Evolutionary conservation across 306 rosid genomes (phyloP), one percentile per base, ranked within the genome.

Genomic region (Rosa persica): DNA sequence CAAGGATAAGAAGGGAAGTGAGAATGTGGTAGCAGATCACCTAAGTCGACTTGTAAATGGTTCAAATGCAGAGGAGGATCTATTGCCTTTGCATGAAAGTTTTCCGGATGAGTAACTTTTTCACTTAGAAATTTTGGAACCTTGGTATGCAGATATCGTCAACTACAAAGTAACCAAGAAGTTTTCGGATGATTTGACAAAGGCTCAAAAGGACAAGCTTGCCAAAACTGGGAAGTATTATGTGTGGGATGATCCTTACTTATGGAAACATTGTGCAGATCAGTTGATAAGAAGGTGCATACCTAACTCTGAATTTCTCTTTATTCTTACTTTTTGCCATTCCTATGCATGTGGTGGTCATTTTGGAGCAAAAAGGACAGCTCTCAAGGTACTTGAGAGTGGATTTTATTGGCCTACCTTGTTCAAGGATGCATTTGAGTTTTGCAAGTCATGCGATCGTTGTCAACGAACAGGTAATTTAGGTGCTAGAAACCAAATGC

Each of bases 61-160:
- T 65, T 4, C 30, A 17, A 19, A 19, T n/a, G 13, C 5, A 1
- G 4, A 4, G 5, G 9, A 36, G 5, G n/a, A 20, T 38, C 2
- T 8, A 6, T 22, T 44, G 34, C 34, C 34, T 30, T 30, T 30
- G 34, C 34, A 30, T 30, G 34, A 30, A 30, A 30, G 34, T 1
- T 69, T 69, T 42, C 74, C 16, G 0, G 3, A 20, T 42, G 54
- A 69, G 44, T 19, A 69, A 22, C 5, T 69, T 22, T 16, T 42
- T 3, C 19, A 2, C 2, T 10, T 69, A 2, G 17, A 20, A 2
- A 11, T 25, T 42, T 43, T 17, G 8, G 51, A 46, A 0, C 52
- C 73, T 11, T 39, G 73, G 34, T 69, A 39, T 69, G 73, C 30
- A 39, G 73, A 69, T 42, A 69, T 69, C 20, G 52, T 39, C 12